These are phyloP conservation scores for Trametes villosa DNA, from an alignment of 768 basidiomycete species.

Conservation along the genomic window DNA sequence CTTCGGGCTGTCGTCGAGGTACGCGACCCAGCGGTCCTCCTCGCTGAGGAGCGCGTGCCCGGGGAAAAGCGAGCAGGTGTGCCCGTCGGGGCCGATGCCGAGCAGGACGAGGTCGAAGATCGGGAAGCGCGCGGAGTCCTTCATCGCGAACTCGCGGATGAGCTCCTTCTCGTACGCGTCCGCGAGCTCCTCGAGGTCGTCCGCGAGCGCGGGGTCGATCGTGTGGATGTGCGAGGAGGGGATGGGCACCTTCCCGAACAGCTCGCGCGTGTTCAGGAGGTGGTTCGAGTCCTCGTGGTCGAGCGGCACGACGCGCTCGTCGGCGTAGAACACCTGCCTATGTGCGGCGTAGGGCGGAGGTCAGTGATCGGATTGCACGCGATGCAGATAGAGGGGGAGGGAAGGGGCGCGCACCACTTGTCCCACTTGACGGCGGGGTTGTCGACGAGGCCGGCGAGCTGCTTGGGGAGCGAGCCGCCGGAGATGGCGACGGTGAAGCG, in stretches of 20 bases:
- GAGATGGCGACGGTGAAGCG: constrained; percentile 93
- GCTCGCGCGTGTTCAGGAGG: constrained; percentile 65
- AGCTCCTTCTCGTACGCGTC: constrained; percentile 84
- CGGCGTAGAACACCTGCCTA: constrained; percentile 99
- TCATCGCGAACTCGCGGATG: constrained; percentile 89
- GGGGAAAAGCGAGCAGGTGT: constrained; percentile 97
- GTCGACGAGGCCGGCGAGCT: constrained; percentile 72
- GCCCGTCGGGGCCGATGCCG: constrained; percentile 97
- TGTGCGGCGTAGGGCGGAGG: constrained; percentile 2
- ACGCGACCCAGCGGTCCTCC: constrained; percentile 93
- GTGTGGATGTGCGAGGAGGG: constrained; percentile 78
- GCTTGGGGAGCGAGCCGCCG: constrained; percentile 88
- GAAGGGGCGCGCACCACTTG: constrained; percentile 71
- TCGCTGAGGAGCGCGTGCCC: constrained; percentile 86
- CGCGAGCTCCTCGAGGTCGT: constrained; percentile 79
- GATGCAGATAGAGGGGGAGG: neutral
- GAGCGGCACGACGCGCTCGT: constrained; percentile 94
- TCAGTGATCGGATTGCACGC: constrained; percentile 8
- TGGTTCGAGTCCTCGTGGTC: constrained; percentile 95
- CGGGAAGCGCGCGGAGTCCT: constrained; percentile 94
- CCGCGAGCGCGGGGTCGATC: constrained; percentile 68
- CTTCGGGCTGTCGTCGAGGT: constrained; percentile 92
- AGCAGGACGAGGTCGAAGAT: constrained; percentile 97
- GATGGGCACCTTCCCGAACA: constrained; percentile 86
- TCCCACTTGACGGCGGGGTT: constrained; percentile 83